phyloP scores from a whole-genome alignment of 345 rosid species.

The Brassica cretica region DNA sequence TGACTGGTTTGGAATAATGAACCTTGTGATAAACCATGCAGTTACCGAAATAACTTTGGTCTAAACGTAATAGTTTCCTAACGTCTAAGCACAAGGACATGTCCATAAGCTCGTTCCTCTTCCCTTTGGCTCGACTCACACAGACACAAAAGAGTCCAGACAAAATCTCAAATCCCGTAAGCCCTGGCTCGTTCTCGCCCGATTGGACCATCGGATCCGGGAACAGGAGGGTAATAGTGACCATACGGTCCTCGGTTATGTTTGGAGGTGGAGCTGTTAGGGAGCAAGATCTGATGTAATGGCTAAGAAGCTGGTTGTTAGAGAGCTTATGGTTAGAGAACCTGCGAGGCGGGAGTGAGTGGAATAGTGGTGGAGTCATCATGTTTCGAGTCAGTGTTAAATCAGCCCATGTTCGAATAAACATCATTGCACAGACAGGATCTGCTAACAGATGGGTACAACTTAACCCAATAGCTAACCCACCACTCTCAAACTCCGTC shows the following conservation, averaged over 20 bases:
- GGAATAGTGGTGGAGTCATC: slow-evolving; percentile 53
- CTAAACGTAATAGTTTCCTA: slow-evolving; percentile 52
- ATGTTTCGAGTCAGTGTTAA: slow-evolving; percentile 42
- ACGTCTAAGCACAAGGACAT: slow-evolving; percentile 58
- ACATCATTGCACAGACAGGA: slow-evolving; percentile 52
- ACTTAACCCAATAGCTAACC: slow-evolving; percentile 73
- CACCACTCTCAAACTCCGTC: slow-evolving; percentile 79
- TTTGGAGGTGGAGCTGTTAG: slow-evolving; percentile 15
- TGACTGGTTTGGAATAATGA: slow-evolving; percentile 5
- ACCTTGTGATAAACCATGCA: slow-evolving; percentile 60
- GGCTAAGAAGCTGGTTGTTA: slow-evolving; percentile 42
- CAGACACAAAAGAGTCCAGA: slow-evolving; percentile 64
- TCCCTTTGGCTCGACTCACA: slow-evolving; percentile 52
- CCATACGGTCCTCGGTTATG: slow-evolving; percentile 10
- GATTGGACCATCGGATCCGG: slow-evolving; percentile 45
- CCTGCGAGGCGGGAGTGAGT: slow-evolving; percentile 44
- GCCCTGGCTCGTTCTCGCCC: slow-evolving; percentile 21
- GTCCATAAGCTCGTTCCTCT: slow-evolving; percentile 39
- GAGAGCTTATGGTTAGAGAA: slow-evolving; percentile 27
- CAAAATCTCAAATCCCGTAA: slow-evolving; percentile 48
- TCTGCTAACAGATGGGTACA: slow-evolving; percentile 69
- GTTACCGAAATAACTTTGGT: slow-evolving; percentile 62
- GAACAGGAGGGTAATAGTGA: slow-evolving; percentile 49
- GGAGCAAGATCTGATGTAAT: slow-evolving; percentile 43
- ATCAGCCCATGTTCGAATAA: slow-evolving; percentile 78